A percentile compares a stretch with the other conserved stretches of the same genome.
Conservation (phyloP, 2,329 filamentous ascomycete species). For the Paecilomyces sp. region DNA sequence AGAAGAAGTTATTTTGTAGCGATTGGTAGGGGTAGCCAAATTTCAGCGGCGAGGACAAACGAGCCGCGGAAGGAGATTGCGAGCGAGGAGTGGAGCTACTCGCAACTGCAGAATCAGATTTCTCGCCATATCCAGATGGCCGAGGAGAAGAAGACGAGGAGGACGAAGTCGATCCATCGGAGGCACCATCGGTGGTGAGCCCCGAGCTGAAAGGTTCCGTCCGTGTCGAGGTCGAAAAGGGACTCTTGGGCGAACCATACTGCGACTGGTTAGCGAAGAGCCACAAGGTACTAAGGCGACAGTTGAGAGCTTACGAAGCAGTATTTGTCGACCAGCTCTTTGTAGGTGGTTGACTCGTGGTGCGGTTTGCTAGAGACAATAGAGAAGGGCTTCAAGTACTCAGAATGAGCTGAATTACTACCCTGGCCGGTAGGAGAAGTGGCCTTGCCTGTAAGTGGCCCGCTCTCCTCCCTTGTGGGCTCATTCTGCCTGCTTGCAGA, state of each 20-base stretch:
- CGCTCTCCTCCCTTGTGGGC: slow-evolving; percentile 8
- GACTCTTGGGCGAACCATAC: slow-evolving; percentile 43
- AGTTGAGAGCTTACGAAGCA: slow-evolving; percentile 82
- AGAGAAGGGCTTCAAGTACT: slow-evolving; percentile 43
- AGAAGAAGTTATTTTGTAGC: slow-evolving; percentile 37
- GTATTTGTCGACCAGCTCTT: slow-evolving; percentile 97
- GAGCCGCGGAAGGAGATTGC: slow-evolving; percentile 32
- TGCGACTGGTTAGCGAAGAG: slow-evolving; percentile 30
- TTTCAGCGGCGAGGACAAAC: slow-evolving; percentile 28
- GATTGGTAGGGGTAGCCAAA: slow-evolving; percentile 38
- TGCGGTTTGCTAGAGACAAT: slow-evolving; percentile 56
- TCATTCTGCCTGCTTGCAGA: slow-evolving; percentile 8
- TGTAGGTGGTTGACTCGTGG: slow-evolving; percentile 83
- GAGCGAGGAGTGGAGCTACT: slow-evolving; percentile 35
- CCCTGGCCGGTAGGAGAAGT: slow-evolving; percentile 12
- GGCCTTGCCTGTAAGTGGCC: slow-evolving; percentile 9
- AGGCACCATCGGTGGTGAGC: not conserved
- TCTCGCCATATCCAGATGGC: not conserved
- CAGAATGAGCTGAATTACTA: slow-evolving; percentile 8
- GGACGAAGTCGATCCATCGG: not conserved
- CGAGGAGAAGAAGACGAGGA: slow-evolving; percentile 4
- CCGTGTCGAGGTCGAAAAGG: not conserved
- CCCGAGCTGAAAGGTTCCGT: not conserved
- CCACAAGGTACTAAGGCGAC: slow-evolving; percentile 18
- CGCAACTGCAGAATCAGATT: slow-evolving; percentile 19